Evolutionary conservation across 2,329 filamentous ascomycete species (phyloP), one percentile per base, ranked within the genome.

Genomic region (Aureobasidium sp.): DNA sequence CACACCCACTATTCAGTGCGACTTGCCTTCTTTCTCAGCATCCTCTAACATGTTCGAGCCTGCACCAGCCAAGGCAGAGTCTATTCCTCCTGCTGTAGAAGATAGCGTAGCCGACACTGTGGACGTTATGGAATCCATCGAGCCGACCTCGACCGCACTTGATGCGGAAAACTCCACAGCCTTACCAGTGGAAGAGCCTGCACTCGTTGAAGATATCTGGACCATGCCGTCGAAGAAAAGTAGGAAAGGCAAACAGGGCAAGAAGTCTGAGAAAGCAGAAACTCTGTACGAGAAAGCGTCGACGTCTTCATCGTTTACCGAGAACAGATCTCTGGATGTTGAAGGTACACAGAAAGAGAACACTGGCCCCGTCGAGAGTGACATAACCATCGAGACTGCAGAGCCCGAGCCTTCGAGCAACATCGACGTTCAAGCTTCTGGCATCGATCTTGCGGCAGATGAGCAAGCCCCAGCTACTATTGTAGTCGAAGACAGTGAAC

Each of bases 241-340:
- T 14, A 70, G 68, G n/a, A 63, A 71, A 48, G 69, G 67, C 14
- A 70, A 70, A 62, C 72, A 72, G 50, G 66, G 52, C 17, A 63
- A 62, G 56, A 63, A 57, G 52, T 40, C 31, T 12, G 62, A 54
- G 27, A 50, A 33, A 27, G 37, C 47, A 12, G n/a, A 27, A 11
- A 9, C 29, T 17, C 14, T 47, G n/a, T 22, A 9, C 6, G 53
- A 47, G 17, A 17, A 22, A 9, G 22, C 33, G 17, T 5, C 29
- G 5, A 22, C 11, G 31, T 45, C n/a, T 5, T 27, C 37, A 8
- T 2, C 31, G 5, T 29, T 6, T 5, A 19, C 11, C 1, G 19
- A 47, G 5, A 39, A 57, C 12, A 11, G 9, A 22, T 22, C 5
- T 2, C 17, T 45, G 11, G 14, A 44, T 11, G 3, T 12, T 17